These are phyloP conservation scores for Acacia acuminata DNA, from an alignment of 306 rosid genomes.

Conservation along the genomic window DNA sequence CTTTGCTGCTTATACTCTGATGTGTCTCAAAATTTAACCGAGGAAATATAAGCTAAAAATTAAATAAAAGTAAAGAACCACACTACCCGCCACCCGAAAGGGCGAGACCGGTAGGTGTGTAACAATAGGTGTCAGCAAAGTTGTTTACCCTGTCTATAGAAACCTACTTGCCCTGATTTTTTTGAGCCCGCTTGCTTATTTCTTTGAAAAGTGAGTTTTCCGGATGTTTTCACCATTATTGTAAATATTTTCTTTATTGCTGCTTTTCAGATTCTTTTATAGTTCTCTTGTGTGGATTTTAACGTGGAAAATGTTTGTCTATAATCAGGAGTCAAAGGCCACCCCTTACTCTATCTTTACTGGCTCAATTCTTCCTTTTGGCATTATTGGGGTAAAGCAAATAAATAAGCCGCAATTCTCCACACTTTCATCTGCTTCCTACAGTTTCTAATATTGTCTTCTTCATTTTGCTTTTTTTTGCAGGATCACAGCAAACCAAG, in stretches of 20 bases:
- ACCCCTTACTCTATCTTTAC: conserved; percentile 55
- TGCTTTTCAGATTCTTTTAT: conserved; percentile 8
- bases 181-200: conserved; percentile 59
- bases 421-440: conserved; percentile 1
- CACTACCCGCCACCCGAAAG: too few species aligned
- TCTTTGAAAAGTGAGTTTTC: conserved; percentile 61
- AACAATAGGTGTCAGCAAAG: conserved; percentile 78
- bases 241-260: neutral
- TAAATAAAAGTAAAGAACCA: too few species aligned
- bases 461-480: neutral
- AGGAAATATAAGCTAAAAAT: too few species aligned
- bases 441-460: conserved; percentile 5
- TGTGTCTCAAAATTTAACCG: too few species aligned
- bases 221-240: neutral
- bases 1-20: too few species aligned
- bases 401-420: neutral
- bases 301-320: conserved; percentile 6
- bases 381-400: conserved; percentile 66
- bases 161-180: conserved; percentile 59
- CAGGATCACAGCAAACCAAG: conserved; percentile 73
- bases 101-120: too few species aligned
- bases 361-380: conserved; percentile 65
- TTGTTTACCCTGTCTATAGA: conserved; percentile 65
- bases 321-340: conserved; percentile 62
- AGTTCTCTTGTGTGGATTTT: neutral